A percentile compares a stretch with the other conserved stretches of the same genome.
phyloP scores from a whole-genome alignment of 2,329 filamentous ascomycete genomes.

The Torrubiellomyces zombiae region DNA sequence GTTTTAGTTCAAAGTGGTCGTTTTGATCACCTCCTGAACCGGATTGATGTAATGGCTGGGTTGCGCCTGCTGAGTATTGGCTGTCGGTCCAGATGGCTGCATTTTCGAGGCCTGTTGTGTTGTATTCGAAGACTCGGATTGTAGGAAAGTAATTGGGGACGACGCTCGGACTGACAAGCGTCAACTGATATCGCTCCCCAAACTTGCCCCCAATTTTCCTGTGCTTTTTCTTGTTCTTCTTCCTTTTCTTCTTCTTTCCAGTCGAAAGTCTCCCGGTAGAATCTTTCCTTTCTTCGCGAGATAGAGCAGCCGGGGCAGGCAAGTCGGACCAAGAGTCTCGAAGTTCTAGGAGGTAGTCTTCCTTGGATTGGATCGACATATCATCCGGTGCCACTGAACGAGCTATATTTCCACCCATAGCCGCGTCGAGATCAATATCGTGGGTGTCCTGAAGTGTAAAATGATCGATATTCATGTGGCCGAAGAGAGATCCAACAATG shows the following conservation, averaged over 20 bases:
- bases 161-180: slow-evolving; percentile 69
- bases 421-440: slow-evolving; percentile 46
- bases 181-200: slow-evolving; percentile 71
- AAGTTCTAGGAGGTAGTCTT: slow-evolving; percentile 61
- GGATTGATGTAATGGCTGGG: slow-evolving; percentile 3
- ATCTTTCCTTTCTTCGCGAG: slow-evolving; percentile 8
- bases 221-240: slow-evolving; percentile 34
- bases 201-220: slow-evolving; percentile 58
- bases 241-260: slow-evolving; percentile 15
- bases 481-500: slow-evolving; percentile 61
- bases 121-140: slow-evolving; percentile 85
- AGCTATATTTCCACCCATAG: slow-evolving; percentile 44
- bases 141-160: slow-evolving; percentile 89
- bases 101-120: slow-evolving; percentile 60
- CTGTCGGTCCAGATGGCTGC: slow-evolving; percentile 27
- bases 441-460: slow-evolving; percentile 82
- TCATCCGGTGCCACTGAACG: slow-evolving; percentile 30
- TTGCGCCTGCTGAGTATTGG: slow-evolving; percentile 5
- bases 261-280: too few species aligned
- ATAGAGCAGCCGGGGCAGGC: slow-evolving; percentile 31
- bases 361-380: slow-evolving; percentile 44
- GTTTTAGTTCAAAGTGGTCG: slow-evolving; percentile 13
- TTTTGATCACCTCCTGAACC: slow-evolving; percentile 16
- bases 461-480: slow-evolving; percentile 98
- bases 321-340: slow-evolving; percentile 63